Conservation (phyloP, 1,139 yeast species). For the Saccharomyces hybrid region DNA sequence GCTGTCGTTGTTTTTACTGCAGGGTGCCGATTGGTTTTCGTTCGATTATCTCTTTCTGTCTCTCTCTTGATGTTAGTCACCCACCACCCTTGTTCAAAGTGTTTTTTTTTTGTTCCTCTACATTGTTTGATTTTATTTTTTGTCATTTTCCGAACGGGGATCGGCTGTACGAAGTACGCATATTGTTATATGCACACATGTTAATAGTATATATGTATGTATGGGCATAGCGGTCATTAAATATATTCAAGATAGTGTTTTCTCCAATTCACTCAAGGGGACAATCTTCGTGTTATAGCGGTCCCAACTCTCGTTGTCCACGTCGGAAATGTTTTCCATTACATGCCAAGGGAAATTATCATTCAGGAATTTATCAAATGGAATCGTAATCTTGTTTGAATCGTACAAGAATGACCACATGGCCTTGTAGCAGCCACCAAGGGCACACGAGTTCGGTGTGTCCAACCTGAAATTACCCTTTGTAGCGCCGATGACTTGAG, state of each 20-base stretch:
- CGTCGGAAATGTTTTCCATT: conserved; percentile 36
- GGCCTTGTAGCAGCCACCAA: conserved; percentile 90
- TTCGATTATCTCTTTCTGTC: background rate
- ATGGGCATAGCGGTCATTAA: background rate
- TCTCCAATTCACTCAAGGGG: conserved; percentile 32
- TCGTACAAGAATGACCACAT: conserved; percentile 48
- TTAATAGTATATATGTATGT: background rate
- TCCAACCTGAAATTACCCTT: conserved; percentile 67
- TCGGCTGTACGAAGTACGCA: background rate
- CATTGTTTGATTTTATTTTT: background rate
- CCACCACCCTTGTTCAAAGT: background rate
- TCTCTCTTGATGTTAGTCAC: background rate
- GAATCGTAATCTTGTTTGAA: conserved; percentile 10
- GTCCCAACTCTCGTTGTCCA: conserved; percentile 29
- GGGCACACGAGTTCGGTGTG: conserved; percentile 84
- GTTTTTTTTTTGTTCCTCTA: background rate
- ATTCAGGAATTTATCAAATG: conserved; percentile 37
- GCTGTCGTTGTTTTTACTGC: background rate
- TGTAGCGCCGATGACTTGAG: conserved; percentile 56
- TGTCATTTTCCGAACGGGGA: conserved; percentile 1
- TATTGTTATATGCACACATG: background rate
- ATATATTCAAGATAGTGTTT: conserved; percentile 7
- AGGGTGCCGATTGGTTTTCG: background rate
- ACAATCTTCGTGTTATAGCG: conserved; percentile 29
- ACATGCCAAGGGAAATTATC: conserved; percentile 43